These are phyloP conservation scores for Lonicera japonica DNA, from an alignment of 129 eudicot species.

Conservation along the genomic window DNA sequence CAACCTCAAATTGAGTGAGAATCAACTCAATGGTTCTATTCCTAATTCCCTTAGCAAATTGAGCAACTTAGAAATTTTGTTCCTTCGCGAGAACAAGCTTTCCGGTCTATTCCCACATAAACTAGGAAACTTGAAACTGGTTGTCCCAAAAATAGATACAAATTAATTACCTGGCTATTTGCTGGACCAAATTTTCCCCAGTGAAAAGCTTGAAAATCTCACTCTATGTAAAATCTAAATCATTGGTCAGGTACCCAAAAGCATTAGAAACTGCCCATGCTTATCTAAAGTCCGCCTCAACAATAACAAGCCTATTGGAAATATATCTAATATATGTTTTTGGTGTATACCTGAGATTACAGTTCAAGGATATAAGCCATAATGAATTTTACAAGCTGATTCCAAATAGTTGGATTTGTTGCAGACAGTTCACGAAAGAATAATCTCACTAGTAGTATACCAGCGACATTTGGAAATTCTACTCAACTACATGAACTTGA, in stretches of 20 bases:
- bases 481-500: no score
- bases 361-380: conserved; percentile 14
- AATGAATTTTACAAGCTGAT: conserved; percentile 27
- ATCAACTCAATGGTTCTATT: conserved; percentile 19
- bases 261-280: conserved; percentile 27
- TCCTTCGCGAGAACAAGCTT: conserved; percentile 19
- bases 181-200: conserved; percentile 26
- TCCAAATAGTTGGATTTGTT: conserved; percentile 23
- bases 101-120: conserved; percentile 22
- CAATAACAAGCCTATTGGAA: conserved; percentile 17
- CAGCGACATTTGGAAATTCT: no score
- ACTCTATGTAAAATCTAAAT: conserved; percentile 12
- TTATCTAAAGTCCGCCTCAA: conserved; percentile 21
- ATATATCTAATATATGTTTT: no score
- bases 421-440: conserved; percentile 19
- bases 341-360: conserved; percentile 28
- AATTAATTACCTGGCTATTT: conserved; percentile 25
- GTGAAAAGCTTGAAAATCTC: conserved; percentile 21
- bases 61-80: conserved; percentile 11
- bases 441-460: no score
- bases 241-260: conserved; percentile 19
- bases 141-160: not conserved
- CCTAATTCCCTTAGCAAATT: conserved; percentile 33
- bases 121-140: conserved; percentile 15
- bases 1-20: conserved; percentile 9